phyloP scores from a whole-genome alignment of 2,329 filamentous ascomycete genomes.

The Triangularia verruculosa region DNA sequence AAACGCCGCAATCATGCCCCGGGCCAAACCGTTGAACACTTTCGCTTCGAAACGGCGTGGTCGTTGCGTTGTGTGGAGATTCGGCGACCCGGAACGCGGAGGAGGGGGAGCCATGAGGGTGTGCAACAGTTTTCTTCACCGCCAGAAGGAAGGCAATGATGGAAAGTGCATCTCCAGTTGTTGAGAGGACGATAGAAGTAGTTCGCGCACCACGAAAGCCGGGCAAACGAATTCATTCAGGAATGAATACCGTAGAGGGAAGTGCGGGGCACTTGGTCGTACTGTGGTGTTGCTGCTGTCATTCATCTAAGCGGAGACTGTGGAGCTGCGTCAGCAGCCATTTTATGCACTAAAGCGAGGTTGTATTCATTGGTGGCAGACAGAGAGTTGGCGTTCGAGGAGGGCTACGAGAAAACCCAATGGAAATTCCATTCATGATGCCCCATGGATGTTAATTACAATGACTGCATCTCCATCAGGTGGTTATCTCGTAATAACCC shows the following conservation, averaged over 20 bases:
- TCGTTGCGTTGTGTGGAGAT: background rate
- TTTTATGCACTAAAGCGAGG: background rate
- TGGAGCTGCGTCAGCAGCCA: background rate
- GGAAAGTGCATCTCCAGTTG: background rate
- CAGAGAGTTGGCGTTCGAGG: background rate
- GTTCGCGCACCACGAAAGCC: background rate
- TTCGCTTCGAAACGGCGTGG: background rate
- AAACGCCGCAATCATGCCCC: constrained; percentile 1
- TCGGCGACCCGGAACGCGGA: background rate
- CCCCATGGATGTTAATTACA: background rate
- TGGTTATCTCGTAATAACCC: background rate
- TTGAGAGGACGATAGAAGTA: background rate
- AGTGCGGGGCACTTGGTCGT: background rate
- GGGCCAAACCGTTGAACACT: background rate
- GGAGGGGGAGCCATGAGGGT: background rate
- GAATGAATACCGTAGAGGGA: background rate
- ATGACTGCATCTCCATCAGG: background rate
- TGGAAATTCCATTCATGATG: background rate
- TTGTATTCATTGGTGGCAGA: background rate
- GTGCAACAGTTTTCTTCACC: background rate
- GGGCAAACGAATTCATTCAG: background rate
- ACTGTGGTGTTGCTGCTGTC: background rate
- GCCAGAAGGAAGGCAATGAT: background rate
- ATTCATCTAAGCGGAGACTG: background rate
- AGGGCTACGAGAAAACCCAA: background rate